Conservation (phyloP, 352 stramenopile genomes). For the Saprolegnia parasitica region DNA sequence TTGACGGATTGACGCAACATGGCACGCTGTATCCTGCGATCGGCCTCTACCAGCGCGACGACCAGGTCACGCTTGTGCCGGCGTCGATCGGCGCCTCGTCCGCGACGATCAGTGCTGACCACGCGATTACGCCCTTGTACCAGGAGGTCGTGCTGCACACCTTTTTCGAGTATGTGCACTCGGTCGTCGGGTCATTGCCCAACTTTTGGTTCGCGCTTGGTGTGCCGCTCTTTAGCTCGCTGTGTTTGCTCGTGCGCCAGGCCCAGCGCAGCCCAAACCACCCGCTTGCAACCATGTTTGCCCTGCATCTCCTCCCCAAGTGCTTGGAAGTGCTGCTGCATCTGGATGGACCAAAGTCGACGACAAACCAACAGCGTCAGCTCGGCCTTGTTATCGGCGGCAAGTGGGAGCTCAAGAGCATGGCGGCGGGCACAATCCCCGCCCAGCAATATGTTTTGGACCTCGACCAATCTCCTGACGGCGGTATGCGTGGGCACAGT, state of each 20-base stretch:
- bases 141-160: conserved; percentile 20
- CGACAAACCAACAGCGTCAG: conserved; percentile 27
- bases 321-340: conserved; percentile 61
- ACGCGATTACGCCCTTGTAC: conserved; percentile 1
- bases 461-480: conserved; percentile 59
- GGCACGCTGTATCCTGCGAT: conserved; percentile 85
- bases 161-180: conserved; percentile 10
- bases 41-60: conserved; percentile 83
- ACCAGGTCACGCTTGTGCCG: conserved; percentile 80
- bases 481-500: conserved; percentile 59
- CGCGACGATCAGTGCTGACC: background rate
- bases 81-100: background rate
- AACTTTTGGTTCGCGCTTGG: background rate
- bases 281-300: conserved; percentile 56
- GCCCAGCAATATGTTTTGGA: conserved; percentile 82
- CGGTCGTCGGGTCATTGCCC: background rate
- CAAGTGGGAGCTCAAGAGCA: conserved; percentile 85
- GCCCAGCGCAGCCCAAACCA: conserved; percentile 28
- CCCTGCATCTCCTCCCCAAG: conserved; percentile 73
- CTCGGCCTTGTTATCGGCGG: conserved; percentile 60
- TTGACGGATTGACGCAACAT: conserved; percentile 82
- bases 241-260: background rate
- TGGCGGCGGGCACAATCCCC: conserved; percentile 80
- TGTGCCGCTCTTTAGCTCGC: conserved; percentile 14
- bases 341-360: conserved; percentile 38